Conservation (phyloP, 306 rosid genomes). For the Cotoneaster glaucophyllus region DNA sequence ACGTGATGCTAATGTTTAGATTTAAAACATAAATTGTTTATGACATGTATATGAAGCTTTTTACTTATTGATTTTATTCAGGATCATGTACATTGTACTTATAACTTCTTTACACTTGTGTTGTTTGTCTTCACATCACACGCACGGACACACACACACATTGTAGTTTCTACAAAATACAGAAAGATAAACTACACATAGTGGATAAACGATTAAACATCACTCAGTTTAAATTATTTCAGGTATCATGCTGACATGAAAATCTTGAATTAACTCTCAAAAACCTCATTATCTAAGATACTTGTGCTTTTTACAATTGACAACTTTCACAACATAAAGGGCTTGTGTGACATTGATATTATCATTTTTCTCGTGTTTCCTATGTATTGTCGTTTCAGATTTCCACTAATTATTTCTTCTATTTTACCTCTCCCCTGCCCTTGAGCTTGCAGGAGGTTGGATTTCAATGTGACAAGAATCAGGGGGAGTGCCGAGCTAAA, state of each 20-base stretch:
- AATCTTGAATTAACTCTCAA: background rate
- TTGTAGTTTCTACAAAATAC: too few species aligned
- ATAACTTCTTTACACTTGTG: background rate
- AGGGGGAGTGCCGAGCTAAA: conserved; percentile 88
- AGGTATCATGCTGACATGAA: background rate
- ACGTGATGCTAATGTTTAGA: background rate
- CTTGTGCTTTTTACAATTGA: background rate
- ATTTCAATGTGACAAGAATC: conserved; percentile 77
- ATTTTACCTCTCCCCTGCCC: conserved; percentile 17
- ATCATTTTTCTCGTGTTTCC: conserved; percentile 4
- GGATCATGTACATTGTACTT: background rate
- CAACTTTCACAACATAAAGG: background rate
- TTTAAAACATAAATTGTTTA: background rate
- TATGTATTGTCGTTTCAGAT: conserved; percentile 13
- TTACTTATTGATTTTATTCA: background rate
- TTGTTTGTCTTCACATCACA: background rate
- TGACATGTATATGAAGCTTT: background rate
- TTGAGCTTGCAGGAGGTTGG: conserved; percentile 73
- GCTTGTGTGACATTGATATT: conserved; percentile 11
- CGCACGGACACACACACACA: too few species aligned
- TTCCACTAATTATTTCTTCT: background rate
- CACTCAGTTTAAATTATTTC: background rate
- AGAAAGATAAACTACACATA: too few species aligned
- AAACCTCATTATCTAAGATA: background rate
- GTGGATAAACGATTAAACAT: background rate